A percentile compares a stretch with the other conserved stretches of the same genome.
phyloP scores from a whole-genome alignment of 2,329 filamentous ascomycete genomes.

The Phyllosticta citrichinensis region DNA sequence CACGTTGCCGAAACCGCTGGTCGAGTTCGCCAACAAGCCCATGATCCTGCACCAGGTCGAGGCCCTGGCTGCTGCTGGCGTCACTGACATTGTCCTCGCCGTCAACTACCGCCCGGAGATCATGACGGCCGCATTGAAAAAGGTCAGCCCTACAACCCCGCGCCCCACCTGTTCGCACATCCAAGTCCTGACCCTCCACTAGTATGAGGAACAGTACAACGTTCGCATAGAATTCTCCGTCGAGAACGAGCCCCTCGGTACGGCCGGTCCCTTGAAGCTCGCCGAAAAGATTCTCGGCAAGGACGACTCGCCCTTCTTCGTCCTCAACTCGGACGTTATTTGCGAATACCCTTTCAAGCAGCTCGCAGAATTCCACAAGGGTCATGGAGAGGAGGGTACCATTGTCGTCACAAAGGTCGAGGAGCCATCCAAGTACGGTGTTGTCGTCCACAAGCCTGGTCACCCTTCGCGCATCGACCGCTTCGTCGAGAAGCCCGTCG shows the following conservation, averaged over 20 bases:
- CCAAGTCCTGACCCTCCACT: background rate
- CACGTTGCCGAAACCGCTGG: constrained; percentile 91
- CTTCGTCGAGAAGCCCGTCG: constrained; percentile 98
- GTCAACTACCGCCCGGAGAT: constrained; percentile 98
- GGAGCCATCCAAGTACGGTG: constrained; percentile 97
- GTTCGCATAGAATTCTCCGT: constrained; percentile 96
- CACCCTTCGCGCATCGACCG: constrained; percentile 89
- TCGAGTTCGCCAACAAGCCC: constrained; percentile 97
- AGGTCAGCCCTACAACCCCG: constrained; percentile 45
- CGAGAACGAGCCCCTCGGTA: constrained; percentile 90
- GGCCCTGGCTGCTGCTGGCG: constrained; percentile 82
- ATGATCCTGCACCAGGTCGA: constrained; percentile 99
- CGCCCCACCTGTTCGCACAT: background rate
- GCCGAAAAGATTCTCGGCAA: constrained; percentile 87
- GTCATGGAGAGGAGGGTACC: constrained; percentile 88
- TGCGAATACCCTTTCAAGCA: constrained; percentile 95
- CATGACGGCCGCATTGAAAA: constrained; percentile 87
- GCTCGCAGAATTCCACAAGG: constrained; percentile 83
- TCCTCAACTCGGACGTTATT: constrained; percentile 96
- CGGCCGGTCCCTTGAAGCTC: constrained; percentile 88
- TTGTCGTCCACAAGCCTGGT: constrained; percentile 92
- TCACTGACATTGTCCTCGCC: constrained; percentile 93
- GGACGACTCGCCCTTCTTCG: constrained; percentile 92
- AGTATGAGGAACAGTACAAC: constrained; percentile 84
- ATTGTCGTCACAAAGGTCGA: constrained; percentile 99